Percentiles rank a stretch among this genome's conserved stretches.
Conservation (phyloP, 2,329 filamentous ascomycete genomes). For the Cercospora sp. region DNA sequence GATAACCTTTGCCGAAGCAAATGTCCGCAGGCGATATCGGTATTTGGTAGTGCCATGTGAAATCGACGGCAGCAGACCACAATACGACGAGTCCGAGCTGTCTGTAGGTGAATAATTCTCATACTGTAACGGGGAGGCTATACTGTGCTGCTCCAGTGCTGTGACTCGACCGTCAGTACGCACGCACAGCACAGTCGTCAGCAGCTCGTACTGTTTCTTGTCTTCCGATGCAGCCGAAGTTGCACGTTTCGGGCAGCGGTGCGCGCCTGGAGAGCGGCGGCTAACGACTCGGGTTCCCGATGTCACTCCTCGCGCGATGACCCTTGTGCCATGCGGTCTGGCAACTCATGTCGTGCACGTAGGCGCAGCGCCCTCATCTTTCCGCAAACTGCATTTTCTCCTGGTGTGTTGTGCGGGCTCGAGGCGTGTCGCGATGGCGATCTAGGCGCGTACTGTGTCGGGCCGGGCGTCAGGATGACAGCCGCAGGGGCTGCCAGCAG, state of each 20-base stretch:
- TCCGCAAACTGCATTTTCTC: neutral
- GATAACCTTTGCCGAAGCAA: neutral
- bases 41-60: neutral
- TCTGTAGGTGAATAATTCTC: neutral
- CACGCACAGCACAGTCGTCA: neutral
- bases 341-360: neutral
- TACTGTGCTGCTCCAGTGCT: neutral
- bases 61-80: neutral
- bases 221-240: neutral
- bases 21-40: neutral
- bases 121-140: neutral
- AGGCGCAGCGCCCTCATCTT: neutral
- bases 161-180: neutral
- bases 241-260: neutral
- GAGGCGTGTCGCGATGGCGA: neutral
- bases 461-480: neutral
- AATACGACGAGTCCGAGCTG: neutral
- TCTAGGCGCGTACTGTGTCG: neutral
- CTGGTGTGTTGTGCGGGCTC: neutral
- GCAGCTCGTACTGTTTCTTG: neutral
- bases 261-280: neutral
- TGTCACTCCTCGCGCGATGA: neutral
- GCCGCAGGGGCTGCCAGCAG: neutral
- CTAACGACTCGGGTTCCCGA: neutral
- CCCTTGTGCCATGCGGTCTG: neutral